Base-by-base conservation (phyloP, 2,329 filamentous ascomycete genomes). In the Aquanectria penicillioides region DNA sequence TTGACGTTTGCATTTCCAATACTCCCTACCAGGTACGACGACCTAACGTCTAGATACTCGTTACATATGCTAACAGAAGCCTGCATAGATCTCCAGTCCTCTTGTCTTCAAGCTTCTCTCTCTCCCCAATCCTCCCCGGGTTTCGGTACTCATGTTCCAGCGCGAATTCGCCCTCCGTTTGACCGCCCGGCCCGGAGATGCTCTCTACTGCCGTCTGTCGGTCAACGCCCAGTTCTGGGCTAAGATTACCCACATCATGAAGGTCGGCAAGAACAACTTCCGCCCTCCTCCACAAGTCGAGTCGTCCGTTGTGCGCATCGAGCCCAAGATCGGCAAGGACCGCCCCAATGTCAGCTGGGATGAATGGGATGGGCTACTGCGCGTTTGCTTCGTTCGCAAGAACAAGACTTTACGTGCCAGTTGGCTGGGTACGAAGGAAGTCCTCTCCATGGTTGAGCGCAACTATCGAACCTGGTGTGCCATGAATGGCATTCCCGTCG, bases 241-340 rank as follows among this genome's bases (percentile, higher is more conserved):
- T 59, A 82, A 81, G 60, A 82, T 83, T 69, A 81, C 80, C n/a
- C 81, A 84, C 75, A 88, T 97, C 67, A 92, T 97, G 89, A 97
- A 97, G 79, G 94, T 98, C 40, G 93, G 94, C 64, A 91, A 90
- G 78, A 95, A 96, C 78, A 98, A 98, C 80, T 99, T 98, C 84
- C 93, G 92, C 62, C 95, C 95, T 0, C 94, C 95, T 1, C 95
- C 95, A 8, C 87, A 93, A 71, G 95, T 99, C 57, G 95, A 99
- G 77, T 92, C 88, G 7, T 94, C 90, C 57, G 94, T 97, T 6
- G 93, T 97, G 43, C 86, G 94, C 59, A 90, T 97, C 66, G 92
- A 94, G 72, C 93, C 93, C 18, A 96, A 97, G 80, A 84, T 86
- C 31, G 93, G 93, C 10, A 81, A 78, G 43, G 86, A 89, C 64